Conservation (phyloP, 257 asterid genomes). For the Solanum peruvianum region DNA sequence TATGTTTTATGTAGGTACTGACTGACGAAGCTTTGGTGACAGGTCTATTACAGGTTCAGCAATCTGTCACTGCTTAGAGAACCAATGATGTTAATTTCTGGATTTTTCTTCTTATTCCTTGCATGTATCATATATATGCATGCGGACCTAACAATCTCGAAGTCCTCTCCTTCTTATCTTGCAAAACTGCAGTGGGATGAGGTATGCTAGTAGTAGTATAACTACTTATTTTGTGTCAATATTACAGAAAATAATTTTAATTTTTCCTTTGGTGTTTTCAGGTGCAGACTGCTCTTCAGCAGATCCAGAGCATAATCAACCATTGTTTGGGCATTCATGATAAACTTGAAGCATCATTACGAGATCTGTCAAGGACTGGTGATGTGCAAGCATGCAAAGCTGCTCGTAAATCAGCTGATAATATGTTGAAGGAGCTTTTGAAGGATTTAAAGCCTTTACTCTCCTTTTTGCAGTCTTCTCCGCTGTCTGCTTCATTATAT, state of each 20-base stretch:
- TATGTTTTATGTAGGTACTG: background rate
- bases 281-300: conserved; percentile 78
- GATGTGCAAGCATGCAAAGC: conserved; percentile 87
- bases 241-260: background rate
- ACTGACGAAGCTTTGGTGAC: conserved; percentile 6
- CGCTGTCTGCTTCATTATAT: conserved; percentile 52
- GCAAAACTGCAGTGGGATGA: conserved; percentile 98
- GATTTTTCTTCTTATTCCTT: conserved; percentile 71
- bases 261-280: conserved; percentile 5
- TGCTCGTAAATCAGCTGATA: conserved; percentile 80
- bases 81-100: conserved; percentile 85
- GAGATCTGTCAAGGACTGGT: conserved; percentile 91
- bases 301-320: conserved; percentile 49
- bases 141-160: conserved; percentile 92
- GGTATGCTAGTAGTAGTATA: conserved; percentile 22
- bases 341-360: conserved; percentile 77
- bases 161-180: conserved; percentile 73
- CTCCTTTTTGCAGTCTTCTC: conserved; percentile 65
- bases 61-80: conserved; percentile 65
- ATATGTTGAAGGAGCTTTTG: conserved; percentile 56
- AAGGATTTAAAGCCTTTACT: conserved; percentile 66
- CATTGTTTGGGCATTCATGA: conserved; percentile 52
- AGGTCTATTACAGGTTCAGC: conserved; percentile 91
- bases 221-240: background rate
- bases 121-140: conserved; percentile 64